Evolutionary conservation across 164 flowering plant genomes (phyloP).

Genomic region (Annona squamosa): DNA sequence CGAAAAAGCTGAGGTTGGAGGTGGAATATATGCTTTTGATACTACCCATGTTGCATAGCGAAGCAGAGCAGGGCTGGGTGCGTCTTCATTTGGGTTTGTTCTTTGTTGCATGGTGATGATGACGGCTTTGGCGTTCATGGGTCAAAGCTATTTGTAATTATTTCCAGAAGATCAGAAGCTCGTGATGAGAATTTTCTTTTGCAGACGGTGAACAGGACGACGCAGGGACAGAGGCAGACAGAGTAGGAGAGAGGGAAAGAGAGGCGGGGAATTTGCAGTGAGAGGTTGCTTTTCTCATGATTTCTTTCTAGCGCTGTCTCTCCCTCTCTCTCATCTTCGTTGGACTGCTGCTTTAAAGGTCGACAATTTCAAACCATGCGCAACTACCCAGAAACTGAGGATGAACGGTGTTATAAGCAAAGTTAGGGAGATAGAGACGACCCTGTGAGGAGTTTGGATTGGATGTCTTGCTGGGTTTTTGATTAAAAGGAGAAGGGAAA

Average conservation of each 20-base stretch:
- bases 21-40: no score
- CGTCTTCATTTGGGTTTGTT: no score
- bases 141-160: slow-evolving; percentile 45
- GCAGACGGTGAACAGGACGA: slow-evolving; percentile 9
- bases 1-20: background rate
- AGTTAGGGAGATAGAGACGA: no score
- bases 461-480: background rate
- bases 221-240: background rate
- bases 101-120: slow-evolving; percentile 13
- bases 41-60: no score
- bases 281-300: slow-evolving; percentile 5
- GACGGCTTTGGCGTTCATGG: slow-evolving; percentile 17
- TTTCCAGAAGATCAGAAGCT: slow-evolving; percentile 34
- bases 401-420: background rate
- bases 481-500: background rate
- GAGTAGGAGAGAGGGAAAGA: background rate
- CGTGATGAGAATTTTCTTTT: slow-evolving; percentile 40
- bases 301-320: background rate
- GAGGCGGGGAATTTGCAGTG: slow-evolving; percentile 24
- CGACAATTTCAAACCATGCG: background rate
- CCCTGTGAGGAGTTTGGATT: background rate
- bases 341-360: background rate
- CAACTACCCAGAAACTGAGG: background rate
- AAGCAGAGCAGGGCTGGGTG: no score
- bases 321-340: background rate